Percentiles rank a stretch among this genome's conserved stretches.
phyloP scores from a whole-genome alignment of 2,329 filamentous ascomycete species.

The Plectosphaerella plurivora region DNA sequence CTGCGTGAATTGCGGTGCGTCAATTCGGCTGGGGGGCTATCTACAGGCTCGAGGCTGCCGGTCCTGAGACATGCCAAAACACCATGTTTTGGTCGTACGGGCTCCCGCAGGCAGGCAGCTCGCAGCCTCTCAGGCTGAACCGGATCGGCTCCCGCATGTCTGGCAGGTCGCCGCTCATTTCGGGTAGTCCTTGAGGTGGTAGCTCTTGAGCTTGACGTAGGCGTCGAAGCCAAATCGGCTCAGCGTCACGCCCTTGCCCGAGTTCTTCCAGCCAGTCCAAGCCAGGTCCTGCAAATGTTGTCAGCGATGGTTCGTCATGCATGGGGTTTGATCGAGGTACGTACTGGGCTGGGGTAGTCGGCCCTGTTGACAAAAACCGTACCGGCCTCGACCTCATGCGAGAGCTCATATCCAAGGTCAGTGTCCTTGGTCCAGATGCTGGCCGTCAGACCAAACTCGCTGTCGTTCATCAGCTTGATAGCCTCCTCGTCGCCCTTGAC shows the following conservation, averaged over 20 bases:
- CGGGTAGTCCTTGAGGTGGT: slow-evolving; percentile 80
- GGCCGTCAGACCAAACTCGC: slow-evolving; percentile 90
- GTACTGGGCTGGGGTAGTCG: slow-evolving; percentile 86
- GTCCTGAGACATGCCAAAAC: not conserved
- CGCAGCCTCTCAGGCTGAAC: too few species aligned
- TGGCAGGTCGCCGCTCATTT: slow-evolving; percentile 36
- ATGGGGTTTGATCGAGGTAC: slow-evolving; percentile 29
- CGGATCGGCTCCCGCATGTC: not conserved
- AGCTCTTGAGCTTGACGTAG: slow-evolving; percentile 95
- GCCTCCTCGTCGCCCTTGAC: slow-evolving; percentile 80
- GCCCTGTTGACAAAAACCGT: slow-evolving; percentile 96
- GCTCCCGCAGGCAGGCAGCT: too few species aligned
- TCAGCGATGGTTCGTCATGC: slow-evolving; percentile 4
- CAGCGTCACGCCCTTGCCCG: slow-evolving; percentile 84
- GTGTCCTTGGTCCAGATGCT: slow-evolving; percentile 95
- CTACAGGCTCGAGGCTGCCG: not conserved
- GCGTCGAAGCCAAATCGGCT: slow-evolving; percentile 91
- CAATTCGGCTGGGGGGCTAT: too few species aligned
- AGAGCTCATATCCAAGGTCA: slow-evolving; percentile 67
- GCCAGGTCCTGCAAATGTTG: slow-evolving; percentile 64
- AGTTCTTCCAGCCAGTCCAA: slow-evolving; percentile 99
- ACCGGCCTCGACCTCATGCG: slow-evolving; percentile 80
- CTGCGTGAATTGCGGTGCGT: too few species aligned
- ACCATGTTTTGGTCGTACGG: not conserved
- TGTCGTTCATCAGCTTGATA: slow-evolving; percentile 85